A percentile compares a stretch with the other conserved stretches of the same genome.
Conservation (phyloP, 1,284 basidiomycete species). For the Sutorius eximius region DNA sequence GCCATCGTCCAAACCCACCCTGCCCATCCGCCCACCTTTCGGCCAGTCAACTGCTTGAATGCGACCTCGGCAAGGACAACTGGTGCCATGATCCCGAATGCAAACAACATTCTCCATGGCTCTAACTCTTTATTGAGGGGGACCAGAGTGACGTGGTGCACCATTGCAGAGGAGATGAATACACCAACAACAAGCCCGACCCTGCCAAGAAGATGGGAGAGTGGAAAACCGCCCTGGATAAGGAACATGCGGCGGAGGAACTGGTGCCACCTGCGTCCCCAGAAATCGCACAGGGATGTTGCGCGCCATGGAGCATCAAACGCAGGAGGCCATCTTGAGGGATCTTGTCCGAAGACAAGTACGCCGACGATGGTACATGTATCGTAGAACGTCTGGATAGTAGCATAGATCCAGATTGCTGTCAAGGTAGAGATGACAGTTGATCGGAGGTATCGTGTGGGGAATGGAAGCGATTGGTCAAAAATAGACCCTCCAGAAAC, state of each 20-base stretch:
- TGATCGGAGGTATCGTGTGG: constrained; percentile 36
- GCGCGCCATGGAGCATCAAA: neutral
- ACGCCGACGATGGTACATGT: neutral
- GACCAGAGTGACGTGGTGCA: constrained; percentile 54
- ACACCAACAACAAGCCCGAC: constrained; percentile 48
- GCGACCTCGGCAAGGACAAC: constrained; percentile 47
- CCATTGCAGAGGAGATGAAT: constrained; percentile 53
- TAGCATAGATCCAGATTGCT: neutral
- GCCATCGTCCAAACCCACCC: constrained; percentile 51
- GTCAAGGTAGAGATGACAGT: constrained; percentile 32
- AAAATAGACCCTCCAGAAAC: constrained; percentile 49
- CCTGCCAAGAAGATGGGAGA: constrained; percentile 40
- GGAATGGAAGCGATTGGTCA: constrained; percentile 41
- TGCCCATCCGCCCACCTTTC: constrained; percentile 39
- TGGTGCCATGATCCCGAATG: constrained; percentile 55
- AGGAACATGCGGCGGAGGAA: constrained; percentile 25
- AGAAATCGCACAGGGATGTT: neutral
- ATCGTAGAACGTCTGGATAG: neutral
- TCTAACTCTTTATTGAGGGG: constrained; percentile 50
- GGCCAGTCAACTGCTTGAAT: constrained; percentile 34
- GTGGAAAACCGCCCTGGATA: constrained; percentile 34
- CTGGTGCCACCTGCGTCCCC: neutral
- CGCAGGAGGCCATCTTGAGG: neutral
- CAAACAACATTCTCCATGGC: constrained; percentile 43
- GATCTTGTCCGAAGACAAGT: neutral